Conservation (phyloP, 345 rosid genomes). For the Linum tenue region DNA sequence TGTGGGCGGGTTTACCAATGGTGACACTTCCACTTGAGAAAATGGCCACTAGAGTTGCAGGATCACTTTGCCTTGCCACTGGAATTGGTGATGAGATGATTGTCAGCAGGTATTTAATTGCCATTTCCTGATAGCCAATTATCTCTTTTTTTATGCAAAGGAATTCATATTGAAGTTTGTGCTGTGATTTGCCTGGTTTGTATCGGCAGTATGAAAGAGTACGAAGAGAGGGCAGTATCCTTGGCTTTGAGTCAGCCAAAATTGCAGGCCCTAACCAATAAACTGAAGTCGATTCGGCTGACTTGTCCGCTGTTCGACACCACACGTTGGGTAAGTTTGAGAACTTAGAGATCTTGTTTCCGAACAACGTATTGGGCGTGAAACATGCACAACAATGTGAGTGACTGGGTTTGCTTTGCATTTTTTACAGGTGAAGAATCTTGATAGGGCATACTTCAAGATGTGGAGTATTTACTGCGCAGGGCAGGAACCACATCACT, state of each 20-base stretch:
- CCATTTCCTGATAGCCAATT: not conserved
- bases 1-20: slow-evolving; percentile 99
- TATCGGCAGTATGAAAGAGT: slow-evolving; percentile 65
- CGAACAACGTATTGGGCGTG: no score
- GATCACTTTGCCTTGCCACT: slow-evolving; percentile 91
- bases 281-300: slow-evolving; percentile 59
- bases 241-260: slow-evolving; percentile 62
- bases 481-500: slow-evolving; percentile 69
- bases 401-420: no score
- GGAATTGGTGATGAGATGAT: slow-evolving; percentile 98
- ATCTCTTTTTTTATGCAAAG: not conserved
- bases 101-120: slow-evolving; percentile 53
- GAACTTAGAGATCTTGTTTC: no score
- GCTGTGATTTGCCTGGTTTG: not conserved
- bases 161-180: not conserved
- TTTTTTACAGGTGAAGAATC: slow-evolving; percentile 67
- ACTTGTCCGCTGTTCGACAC: slow-evolving; percentile 93
- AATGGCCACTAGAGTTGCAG: slow-evolving; percentile 99
- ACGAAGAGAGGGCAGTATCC: slow-evolving; percentile 82
- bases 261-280: slow-evolving; percentile 59
- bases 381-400: no score
- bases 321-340: slow-evolving; percentile 69
- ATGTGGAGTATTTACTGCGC: slow-evolving; percentile 90
- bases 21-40: slow-evolving; percentile 96
- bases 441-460: slow-evolving; percentile 79